These are phyloP conservation scores for Pythium pectinolyticum DNA, from an alignment of 352 stramenopile species.

Conservation along the genomic window DNA sequence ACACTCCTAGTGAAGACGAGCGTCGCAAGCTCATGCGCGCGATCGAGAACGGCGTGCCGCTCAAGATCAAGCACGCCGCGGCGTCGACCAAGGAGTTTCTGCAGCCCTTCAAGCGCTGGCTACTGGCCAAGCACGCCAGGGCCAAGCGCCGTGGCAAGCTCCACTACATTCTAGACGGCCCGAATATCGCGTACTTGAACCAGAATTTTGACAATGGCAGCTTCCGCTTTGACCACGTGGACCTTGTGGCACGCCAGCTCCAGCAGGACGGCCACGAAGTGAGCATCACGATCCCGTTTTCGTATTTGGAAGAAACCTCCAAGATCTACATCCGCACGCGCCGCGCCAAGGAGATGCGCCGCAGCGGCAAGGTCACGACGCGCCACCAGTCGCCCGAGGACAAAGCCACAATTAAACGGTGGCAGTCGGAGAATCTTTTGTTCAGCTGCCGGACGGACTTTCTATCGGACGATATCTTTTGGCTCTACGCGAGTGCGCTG, in stretches of 20 bases:
- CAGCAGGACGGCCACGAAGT: slow-evolving; percentile 69
- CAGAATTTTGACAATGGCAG: slow-evolving; percentile 92
- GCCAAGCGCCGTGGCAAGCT: slow-evolving; percentile 31
- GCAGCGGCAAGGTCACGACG: slow-evolving; percentile 48
- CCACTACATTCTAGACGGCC: slow-evolving; percentile 94
- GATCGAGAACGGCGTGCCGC: slow-evolving; percentile 51
- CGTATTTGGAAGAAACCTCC: slow-evolving; percentile 67
- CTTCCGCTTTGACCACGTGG: slow-evolving; percentile 95
- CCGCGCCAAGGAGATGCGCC: slow-evolving; percentile 44
- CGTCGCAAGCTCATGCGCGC: slow-evolving; percentile 46
- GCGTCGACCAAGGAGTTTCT: slow-evolving; percentile 59
- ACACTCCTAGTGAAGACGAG: slow-evolving; percentile 40
- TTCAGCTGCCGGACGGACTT: slow-evolving; percentile 89
- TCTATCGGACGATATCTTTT: slow-evolving; percentile 97
- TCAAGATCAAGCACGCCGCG: slow-evolving; percentile 37
- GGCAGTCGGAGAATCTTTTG: slow-evolving; percentile 76
- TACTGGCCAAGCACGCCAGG: slow-evolving; percentile 38
- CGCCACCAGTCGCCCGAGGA: slow-evolving; percentile 54
- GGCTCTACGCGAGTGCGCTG: slow-evolving; percentile 93
- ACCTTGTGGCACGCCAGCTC: slow-evolving; percentile 89
- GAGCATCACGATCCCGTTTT: slow-evolving; percentile 73
- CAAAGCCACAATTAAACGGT: slow-evolving; percentile 62
- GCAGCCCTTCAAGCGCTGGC: slow-evolving; percentile 65
- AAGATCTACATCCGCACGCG: slow-evolving; percentile 59
- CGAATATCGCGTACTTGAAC: slow-evolving; percentile 98